Percentiles rank a stretch among this genome's conserved stretches.
phyloP scores from a whole-genome alignment of 2,329 filamentous ascomycete species.

The Onygenales sp. region DNA sequence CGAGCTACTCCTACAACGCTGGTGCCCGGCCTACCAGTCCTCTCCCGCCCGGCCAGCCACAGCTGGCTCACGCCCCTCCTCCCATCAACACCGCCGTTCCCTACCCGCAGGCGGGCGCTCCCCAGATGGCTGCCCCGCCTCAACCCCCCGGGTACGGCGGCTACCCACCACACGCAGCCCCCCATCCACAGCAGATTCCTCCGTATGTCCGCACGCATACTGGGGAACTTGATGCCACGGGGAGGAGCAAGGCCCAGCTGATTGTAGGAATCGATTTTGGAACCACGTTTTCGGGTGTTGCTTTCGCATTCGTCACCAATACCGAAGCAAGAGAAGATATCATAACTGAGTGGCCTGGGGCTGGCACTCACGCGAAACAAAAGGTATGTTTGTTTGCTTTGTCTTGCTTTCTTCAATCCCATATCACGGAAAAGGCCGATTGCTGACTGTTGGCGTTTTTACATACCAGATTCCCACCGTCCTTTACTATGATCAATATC shows the following conservation, averaged over 20 bases:
- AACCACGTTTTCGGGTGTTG: conserved; percentile 95
- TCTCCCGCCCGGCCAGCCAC: conserved; percentile 30
- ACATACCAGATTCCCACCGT: conserved; percentile 81
- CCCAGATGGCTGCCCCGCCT: conserved; percentile 24
- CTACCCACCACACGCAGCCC: conserved; percentile 20
- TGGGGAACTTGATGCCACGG: conserved; percentile 74
- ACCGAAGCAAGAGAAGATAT: conserved; percentile 97
- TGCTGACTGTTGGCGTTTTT: background rate
- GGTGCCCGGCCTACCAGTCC: conserved; percentile 43
- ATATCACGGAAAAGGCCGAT: background rate
- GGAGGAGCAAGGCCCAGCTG: conserved; percentile 86
- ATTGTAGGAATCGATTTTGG: conserved; percentile 99
- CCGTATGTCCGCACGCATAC: conserved; percentile 9
- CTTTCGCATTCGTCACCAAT: conserved; percentile 87
- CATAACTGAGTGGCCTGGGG: conserved; percentile 97
- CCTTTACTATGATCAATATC: conserved; percentile 99
- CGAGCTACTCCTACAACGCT: conserved; percentile 52
- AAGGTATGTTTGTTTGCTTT: conserved; percentile 53
- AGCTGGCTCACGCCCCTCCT: conserved; percentile 30
- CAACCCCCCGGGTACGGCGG: conserved; percentile 38
- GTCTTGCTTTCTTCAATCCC: background rate
- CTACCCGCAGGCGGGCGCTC: conserved; percentile 33
- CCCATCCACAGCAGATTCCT: conserved; percentile 20
- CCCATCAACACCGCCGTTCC: conserved; percentile 46
- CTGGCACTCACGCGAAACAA: conserved; percentile 95